Percentiles rank a stretch among this genome's conserved stretches.
Conservation (phyloP, 345 rosid genomes). For the Arabidopsis arenosa region DNA sequence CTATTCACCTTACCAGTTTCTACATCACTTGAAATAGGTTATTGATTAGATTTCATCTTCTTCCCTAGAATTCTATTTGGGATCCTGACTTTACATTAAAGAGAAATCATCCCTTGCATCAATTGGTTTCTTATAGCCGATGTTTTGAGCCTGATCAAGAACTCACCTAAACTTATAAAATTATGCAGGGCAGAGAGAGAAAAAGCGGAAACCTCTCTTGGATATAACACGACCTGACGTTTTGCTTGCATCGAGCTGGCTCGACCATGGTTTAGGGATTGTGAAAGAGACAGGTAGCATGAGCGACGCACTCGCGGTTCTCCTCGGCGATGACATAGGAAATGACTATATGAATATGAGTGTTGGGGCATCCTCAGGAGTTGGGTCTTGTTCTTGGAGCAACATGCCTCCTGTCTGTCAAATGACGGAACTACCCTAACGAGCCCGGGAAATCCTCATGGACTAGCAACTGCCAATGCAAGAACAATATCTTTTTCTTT, state of each 20-base stretch:
- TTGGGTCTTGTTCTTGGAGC: slow-evolving; percentile 75
- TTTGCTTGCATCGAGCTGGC: slow-evolving; percentile 78
- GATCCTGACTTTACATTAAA: slow-evolving; percentile 2
- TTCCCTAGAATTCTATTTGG: neutral
- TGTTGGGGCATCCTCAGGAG: slow-evolving; percentile 60
- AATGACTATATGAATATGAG: slow-evolving; percentile 44
- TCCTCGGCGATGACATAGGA: slow-evolving; percentile 73
- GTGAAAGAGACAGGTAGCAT: slow-evolving; percentile 54
- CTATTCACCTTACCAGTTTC: neutral
- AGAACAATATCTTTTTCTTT: slow-evolving; percentile 22
- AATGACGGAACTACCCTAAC: slow-evolving; percentile 35
- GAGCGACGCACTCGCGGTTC: slow-evolving; percentile 63
- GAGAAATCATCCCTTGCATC: neutral
- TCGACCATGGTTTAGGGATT: slow-evolving; percentile 58
- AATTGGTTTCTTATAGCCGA: neutral
- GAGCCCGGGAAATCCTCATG: neutral
- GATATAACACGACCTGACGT: slow-evolving; percentile 62
- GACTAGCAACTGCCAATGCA: slow-evolving; percentile 6
- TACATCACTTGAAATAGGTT: slow-evolving; percentile 1
- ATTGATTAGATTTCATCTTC: slow-evolving; percentile 16
- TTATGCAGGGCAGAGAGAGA: slow-evolving; percentile 31
- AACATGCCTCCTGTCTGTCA: slow-evolving; percentile 79
- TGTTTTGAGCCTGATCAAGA: neutral
- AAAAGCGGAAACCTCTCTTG: slow-evolving; percentile 18
- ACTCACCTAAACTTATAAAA: neutral